These are phyloP conservation scores for Ceriops decandra DNA, from an alignment of 345 rosid genomes.

Conservation along the genomic window DNA sequence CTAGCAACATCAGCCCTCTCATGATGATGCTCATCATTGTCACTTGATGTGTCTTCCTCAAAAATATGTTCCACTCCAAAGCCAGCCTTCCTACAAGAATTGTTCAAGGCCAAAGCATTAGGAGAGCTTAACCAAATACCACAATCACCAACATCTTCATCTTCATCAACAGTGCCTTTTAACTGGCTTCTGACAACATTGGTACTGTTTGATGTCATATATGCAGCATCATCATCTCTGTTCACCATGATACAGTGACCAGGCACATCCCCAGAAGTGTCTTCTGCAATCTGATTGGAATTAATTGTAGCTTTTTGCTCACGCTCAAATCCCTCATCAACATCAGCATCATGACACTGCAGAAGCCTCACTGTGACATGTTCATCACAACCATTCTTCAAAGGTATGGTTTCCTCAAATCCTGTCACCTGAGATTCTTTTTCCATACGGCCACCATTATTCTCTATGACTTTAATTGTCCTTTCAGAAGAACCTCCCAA, in stretches of 20 bases:
- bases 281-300: constrained; percentile 4
- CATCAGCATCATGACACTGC: constrained; percentile 17
- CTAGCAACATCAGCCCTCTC: constrained; percentile 29
- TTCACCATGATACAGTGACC: constrained; percentile 5
- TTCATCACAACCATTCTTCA: constrained; percentile 19
- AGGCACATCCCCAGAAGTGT: constrained; percentile 4
- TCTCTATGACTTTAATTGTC: constrained; percentile 7
- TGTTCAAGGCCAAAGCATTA: constrained; percentile 9
- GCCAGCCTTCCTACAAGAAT: constrained; percentile 8
- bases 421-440: constrained; percentile 19
- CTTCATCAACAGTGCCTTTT: constrained; percentile 11
- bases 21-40: constrained; percentile 16
- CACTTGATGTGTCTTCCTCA: constrained; percentile 31
- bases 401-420: constrained; percentile 13
- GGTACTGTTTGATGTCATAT: constrained; percentile 10
- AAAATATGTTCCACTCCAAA: constrained; percentile 9
- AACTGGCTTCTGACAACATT: constrained; percentile 1
- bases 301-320: background rate
- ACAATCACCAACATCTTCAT: constrained; percentile 1
- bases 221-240: constrained; percentile 16
- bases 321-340: constrained; percentile 13
- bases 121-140: background rate
- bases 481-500: constrained; percentile 12
- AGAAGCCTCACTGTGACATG: constrained; percentile 13
- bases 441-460: constrained; percentile 12